Evolutionary conservation across 305 asterid species (phyloP).

Genomic region (Solanum hybrid): DNA sequence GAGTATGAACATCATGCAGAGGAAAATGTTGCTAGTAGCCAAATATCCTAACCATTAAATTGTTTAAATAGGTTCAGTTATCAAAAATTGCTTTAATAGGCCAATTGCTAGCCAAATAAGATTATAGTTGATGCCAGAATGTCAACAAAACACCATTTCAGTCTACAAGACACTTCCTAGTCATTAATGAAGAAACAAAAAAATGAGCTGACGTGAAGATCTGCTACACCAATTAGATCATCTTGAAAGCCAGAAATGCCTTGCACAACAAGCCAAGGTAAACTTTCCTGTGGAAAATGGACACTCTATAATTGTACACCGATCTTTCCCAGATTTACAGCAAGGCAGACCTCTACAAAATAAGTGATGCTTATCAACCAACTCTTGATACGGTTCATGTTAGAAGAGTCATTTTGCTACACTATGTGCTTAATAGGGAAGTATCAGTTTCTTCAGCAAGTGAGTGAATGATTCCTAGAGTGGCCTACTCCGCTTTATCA

Average conservation of each 20-base stretch:
- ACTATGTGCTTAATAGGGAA: background rate
- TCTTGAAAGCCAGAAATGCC: background rate
- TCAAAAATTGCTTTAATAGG: background rate
- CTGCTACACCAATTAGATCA: background rate
- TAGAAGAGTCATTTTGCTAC: background rate
- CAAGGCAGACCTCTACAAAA: background rate
- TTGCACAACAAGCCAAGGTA: background rate
- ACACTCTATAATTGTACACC: background rate
- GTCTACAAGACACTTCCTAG: background rate
- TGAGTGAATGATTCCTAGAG: background rate
- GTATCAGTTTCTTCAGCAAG: background rate
- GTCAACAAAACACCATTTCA: background rate
- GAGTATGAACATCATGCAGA: background rate
- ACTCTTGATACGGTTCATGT: background rate
- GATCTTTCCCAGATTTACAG: background rate
- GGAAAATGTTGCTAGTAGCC: background rate
- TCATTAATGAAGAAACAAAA: background rate
- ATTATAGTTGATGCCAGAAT: background rate
- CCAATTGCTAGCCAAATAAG: background rate
- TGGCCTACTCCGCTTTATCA: background rate
- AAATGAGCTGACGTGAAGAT: background rate
- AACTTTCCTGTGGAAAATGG: background rate
- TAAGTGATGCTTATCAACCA: background rate
- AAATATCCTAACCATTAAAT: background rate
- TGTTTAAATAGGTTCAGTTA: background rate